These are phyloP conservation scores for Phytopythium ostracodes DNA, from an alignment of 352 stramenopile species.

Conservation along the genomic window DNA sequence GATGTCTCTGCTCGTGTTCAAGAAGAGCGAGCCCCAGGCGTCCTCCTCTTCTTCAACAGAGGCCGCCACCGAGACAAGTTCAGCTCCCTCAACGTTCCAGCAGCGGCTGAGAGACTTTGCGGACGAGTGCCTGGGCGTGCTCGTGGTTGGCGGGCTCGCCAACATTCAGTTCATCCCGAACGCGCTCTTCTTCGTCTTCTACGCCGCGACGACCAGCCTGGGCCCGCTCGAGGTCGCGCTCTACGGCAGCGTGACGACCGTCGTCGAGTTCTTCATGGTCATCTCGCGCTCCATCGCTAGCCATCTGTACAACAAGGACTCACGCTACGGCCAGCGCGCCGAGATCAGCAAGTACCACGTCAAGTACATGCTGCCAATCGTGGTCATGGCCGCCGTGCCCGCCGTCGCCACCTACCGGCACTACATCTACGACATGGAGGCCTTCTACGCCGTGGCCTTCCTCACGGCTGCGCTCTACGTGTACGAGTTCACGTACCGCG, in stretches of 20 bases:
- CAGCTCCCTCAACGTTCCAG: conserved; percentile 19
- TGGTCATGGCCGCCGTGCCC: conserved; percentile 35
- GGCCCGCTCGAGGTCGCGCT: conserved; percentile 24
- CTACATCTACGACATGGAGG: conserved; percentile 42
- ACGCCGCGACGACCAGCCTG: conserved; percentile 42
- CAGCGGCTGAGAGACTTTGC: conserved; percentile 37
- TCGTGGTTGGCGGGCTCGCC: conserved; percentile 43
- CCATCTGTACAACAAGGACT: conserved; percentile 60
- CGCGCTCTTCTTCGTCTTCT: conserved; percentile 48
- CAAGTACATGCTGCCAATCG: conserved; percentile 52
- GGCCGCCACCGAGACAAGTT: conserved; percentile 1
- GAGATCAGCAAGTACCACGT: conserved; percentile 43
- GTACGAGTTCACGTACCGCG: conserved; percentile 66
- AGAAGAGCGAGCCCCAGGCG: conserved; percentile 1
- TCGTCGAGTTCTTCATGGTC: conserved; percentile 55
- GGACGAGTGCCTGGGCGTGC: conserved; percentile 46
- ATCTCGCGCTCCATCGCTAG: conserved; percentile 49
- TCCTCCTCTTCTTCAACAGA: conserved; percentile 1
- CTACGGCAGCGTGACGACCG: conserved; percentile 30
- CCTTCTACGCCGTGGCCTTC: conserved; percentile 31
- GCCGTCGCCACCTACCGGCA: conserved; percentile 43
- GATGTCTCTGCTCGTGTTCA: conserved; percentile 73
- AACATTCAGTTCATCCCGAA: conserved; percentile 71
- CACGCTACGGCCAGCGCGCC: conserved; percentile 34
- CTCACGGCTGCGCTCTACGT: conserved; percentile 55